Conservation (phyloP, 1,139 yeast genomes). For the Arxiozyma slooffiae region DNA sequence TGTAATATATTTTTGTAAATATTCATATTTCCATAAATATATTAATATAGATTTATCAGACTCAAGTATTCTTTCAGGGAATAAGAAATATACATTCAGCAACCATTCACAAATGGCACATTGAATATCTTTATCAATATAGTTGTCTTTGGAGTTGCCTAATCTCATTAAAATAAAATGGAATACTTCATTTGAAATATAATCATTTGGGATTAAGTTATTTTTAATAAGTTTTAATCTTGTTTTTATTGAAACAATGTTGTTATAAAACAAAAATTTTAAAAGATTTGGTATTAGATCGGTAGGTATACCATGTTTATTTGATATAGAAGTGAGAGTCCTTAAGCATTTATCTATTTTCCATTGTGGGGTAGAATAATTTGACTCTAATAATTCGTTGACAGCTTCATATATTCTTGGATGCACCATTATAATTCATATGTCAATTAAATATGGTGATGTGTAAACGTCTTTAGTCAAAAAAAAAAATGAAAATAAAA, state of each 20-base stretch:
- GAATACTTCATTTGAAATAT: slow-evolving; percentile 23
- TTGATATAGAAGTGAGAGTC: slow-evolving; percentile 11
- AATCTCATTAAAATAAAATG: slow-evolving; percentile 27
- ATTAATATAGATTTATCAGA: slow-evolving; percentile 32
- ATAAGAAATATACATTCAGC: slow-evolving; percentile 27
- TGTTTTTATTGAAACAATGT: slow-evolving; percentile 13
- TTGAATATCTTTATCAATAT: slow-evolving; percentile 24
- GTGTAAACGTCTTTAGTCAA: neutral
- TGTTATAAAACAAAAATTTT: slow-evolving; percentile 15
- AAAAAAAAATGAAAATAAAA: no score
- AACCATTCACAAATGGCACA: slow-evolving; percentile 34
- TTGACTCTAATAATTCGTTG: slow-evolving; percentile 2
- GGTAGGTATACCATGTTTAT: slow-evolving; percentile 17
- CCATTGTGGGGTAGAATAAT: slow-evolving; percentile 6
- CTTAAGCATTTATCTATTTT: slow-evolving; percentile 11
- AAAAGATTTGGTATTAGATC: slow-evolving; percentile 13
- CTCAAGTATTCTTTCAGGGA: slow-evolving; percentile 25
- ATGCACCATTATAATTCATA: slow-evolving; percentile 1
- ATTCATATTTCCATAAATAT: slow-evolving; percentile 38
- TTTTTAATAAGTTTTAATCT: slow-evolving; percentile 25
- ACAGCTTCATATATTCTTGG: slow-evolving; percentile 4
- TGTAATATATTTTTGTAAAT: slow-evolving; percentile 36
- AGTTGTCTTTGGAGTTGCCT: slow-evolving; percentile 22
- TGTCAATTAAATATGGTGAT: neutral
- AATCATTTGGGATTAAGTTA: slow-evolving; percentile 30